Percentiles rank a stretch among this genome's conserved stretches.
These are phyloP conservation scores for Pascua sp. DNA, from an alignment of 1,284 basidiomycete genomes.

Conservation along the genomic window DNA sequence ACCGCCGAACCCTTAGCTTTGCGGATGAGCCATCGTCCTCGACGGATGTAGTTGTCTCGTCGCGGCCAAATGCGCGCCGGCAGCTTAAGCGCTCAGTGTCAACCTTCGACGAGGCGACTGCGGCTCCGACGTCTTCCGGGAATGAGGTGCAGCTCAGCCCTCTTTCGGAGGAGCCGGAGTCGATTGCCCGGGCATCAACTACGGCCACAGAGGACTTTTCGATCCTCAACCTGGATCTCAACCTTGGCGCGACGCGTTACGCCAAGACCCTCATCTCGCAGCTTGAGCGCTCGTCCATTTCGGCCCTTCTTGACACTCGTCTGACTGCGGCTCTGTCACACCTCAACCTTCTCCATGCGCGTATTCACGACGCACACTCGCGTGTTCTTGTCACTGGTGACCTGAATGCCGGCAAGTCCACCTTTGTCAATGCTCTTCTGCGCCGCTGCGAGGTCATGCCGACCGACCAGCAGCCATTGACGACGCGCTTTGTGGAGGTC, in stretches of 20 bases:
- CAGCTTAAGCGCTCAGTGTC: constrained; percentile 51
- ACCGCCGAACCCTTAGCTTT: constrained; percentile 71
- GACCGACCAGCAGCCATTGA: constrained; percentile 96
- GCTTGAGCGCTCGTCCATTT: constrained; percentile 87
- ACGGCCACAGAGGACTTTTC: constrained; percentile 61
- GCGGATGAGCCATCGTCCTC: constrained; percentile 69
- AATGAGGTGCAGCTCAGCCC: background rate
- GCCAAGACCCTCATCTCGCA: constrained; percentile 80
- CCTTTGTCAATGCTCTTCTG: constrained; percentile 91
- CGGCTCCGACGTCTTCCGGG: too few species aligned
- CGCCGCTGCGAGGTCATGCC: constrained; percentile 82
- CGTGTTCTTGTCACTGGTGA: constrained; percentile 99
- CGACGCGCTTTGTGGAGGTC: constrained; percentile 95
- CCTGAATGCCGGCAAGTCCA: constrained; percentile 97
- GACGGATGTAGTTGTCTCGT: constrained; percentile 62
- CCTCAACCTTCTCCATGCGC: constrained; percentile 76
- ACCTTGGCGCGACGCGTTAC: constrained; percentile 73
- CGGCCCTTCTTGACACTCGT: constrained; percentile 83
- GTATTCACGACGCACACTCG: constrained; percentile 87
- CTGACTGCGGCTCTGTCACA: constrained; percentile 74
- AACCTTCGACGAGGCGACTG: constrained; percentile 2
- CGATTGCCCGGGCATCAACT: constrained; percentile 32
- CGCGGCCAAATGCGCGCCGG: constrained; percentile 53
- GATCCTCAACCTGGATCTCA: constrained; percentile 87
- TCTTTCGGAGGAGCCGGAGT: constrained; percentile 36